Base-by-base conservation (phyloP, 352 stramenopile genomes). In the Phytophthora niederhauseri region DNA sequence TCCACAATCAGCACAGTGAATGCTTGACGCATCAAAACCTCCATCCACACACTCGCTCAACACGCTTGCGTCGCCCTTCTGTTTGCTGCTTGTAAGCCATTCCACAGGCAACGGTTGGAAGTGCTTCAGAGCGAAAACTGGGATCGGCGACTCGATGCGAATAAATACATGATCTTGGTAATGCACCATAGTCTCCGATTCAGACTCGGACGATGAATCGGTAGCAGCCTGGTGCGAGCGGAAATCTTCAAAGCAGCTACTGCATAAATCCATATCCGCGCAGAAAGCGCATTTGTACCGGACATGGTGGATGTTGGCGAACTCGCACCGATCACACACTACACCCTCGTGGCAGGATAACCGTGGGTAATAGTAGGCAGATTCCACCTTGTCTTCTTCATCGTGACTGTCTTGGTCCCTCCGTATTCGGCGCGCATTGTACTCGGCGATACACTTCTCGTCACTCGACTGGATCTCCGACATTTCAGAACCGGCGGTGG, bases 251-350 rank as follows among this genome's bases (percentile, higher is more conserved):
- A 81, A 93, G 64, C 87, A 94, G 4, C 65, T 45, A 6, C 66
- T 84, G 53, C 87, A 94, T 7, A 94, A 70, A 60, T 94, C 87
- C 61, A 88, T 85, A 57, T 94, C 84, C 20, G 72, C 75, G 55
- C 87, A 94, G 30, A 84, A 81, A 0, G 74, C 80, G 51, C 87
- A 94, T 66, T 94, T 94, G 72, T 91, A 94, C 7, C 87, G 78
- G 15, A 85, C 31, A 4, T 73, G 72, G 15, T 75, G 52, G 38
- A 94, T 83, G 41, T 93, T 86, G 19, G 75, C 76, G 19, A 75
- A 73, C 54, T 84, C 73, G 61, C 87, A 94, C 26, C 82, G 80
- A 49, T 94, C 85, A 53, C 87, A 94, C 19, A 87, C 81, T 7
- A 94, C 82, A 20, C 85, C 84, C 49, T 83, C 79, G 70, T 94